These are phyloP conservation scores for Ascobolus immersus DNA, from an alignment of 495 filamentous ascomycete species.

Conservation along the genomic window DNA sequence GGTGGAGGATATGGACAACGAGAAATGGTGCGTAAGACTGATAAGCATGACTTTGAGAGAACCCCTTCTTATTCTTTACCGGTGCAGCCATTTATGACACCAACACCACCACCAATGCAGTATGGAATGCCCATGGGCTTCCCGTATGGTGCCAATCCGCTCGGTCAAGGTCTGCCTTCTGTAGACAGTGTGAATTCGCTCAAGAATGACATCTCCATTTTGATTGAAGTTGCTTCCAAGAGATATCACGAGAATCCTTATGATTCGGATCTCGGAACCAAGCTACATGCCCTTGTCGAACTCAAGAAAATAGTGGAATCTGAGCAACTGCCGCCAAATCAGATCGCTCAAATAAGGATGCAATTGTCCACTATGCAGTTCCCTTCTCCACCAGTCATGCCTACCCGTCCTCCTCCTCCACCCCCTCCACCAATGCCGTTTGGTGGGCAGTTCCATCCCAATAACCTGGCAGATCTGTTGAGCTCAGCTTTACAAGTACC, in stretches of 20 bases:
- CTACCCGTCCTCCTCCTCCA: slow-evolving; percentile 17
- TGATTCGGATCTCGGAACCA: slow-evolving; percentile 46
- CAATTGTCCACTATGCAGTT: slow-evolving; percentile 47
- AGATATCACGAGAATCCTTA: slow-evolving; percentile 47
- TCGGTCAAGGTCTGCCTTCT: too few relatives aligned
- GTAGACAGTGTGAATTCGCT: slow-evolving; percentile 52
- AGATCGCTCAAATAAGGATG: slow-evolving; percentile 53
- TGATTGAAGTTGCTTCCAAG: slow-evolving; percentile 42
- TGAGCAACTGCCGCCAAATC: slow-evolving; percentile 52
- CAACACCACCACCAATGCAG: slow-evolving; percentile 19
- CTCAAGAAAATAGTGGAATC: slow-evolving; percentile 56
- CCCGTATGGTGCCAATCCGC: too few relatives aligned
- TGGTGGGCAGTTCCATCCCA: too few relatives aligned
- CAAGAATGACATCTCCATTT: slow-evolving; percentile 51
- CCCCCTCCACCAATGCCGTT: slow-evolving; percentile 14
- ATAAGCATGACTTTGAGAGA: slow-evolving; percentile 7
- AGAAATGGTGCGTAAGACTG: slow-evolving; percentile 18
- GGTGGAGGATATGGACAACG: too few relatives aligned
- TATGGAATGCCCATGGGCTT: slow-evolving; percentile 9
- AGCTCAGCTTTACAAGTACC: too few relatives aligned
- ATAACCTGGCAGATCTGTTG: too few relatives aligned
- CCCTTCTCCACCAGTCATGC: slow-evolving; percentile 18
- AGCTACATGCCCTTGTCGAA: slow-evolving; percentile 64
- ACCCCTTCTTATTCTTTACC: slow-evolving; percentile 7
- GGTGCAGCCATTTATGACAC: slow-evolving; percentile 16